Conservation (phyloP, 2,329 filamentous ascomycete species). For the Apiospora koreana region DNA sequence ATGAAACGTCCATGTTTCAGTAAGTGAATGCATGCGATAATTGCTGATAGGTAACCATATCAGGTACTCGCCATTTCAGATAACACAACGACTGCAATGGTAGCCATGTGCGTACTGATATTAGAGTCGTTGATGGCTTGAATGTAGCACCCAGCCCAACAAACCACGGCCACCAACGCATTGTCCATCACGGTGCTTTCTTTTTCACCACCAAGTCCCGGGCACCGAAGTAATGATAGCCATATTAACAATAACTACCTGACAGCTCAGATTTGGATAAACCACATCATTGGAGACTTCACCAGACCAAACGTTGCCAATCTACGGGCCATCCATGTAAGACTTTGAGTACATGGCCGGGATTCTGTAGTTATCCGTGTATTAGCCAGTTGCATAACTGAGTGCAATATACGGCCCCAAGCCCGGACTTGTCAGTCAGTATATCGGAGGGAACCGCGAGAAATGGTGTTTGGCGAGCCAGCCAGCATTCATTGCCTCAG, state of each 20-base stretch:
- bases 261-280: constrained; percentile 4
- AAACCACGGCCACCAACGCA: neutral
- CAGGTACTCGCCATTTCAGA: neutral
- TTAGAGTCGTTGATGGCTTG: neutral
- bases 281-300: neutral
- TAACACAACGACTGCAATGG: neutral
- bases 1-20: neutral
- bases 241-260: neutral
- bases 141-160: neutral
- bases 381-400: neutral
- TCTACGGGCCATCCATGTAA: neutral
- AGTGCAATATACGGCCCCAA: neutral
- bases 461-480: neutral
- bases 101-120: neutral
- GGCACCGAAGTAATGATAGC: neutral
- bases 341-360: neutral
- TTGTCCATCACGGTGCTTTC: neutral
- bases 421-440: neutral
- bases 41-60: too few species aligned
- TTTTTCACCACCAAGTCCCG: neutral
- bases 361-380: neutral
- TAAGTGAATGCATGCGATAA: neutral
- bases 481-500: constrained; percentile 38
- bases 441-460: neutral
- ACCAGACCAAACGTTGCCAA: neutral